phyloP scores from a whole-genome alignment of 2,329 filamentous ascomycete species.

The Aspergillus fructus region DNA sequence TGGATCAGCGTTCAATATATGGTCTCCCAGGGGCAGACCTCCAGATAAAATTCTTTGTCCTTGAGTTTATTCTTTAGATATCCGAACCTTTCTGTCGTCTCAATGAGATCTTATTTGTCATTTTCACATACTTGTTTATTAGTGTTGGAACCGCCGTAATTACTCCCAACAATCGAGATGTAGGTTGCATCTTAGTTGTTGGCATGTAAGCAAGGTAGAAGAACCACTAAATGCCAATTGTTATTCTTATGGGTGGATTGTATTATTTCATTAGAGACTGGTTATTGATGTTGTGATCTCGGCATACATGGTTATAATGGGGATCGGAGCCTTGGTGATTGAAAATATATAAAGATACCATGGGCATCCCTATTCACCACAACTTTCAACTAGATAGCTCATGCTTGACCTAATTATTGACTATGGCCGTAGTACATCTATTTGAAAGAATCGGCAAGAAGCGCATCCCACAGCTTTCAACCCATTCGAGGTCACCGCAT shows the following conservation, averaged over 20 bases:
- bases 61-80: neutral
- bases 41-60: neutral
- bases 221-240: no score
- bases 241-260: no score
- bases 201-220: no score
- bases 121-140: neutral
- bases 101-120: neutral
- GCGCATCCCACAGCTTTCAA: no score
- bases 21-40: conserved; percentile 34
- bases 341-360: neutral
- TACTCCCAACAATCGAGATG: neutral
- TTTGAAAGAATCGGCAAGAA: no score
- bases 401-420: no score
- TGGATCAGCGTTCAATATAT: conserved; percentile 39
- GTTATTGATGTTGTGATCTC: neutral
- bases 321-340: neutral
- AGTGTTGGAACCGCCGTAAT: neutral
- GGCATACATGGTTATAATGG: neutral
- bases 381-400: neutral
- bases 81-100: neutral
- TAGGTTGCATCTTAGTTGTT: neutral
- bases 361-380: neutral
- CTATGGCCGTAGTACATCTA: no score
- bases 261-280: neutral
- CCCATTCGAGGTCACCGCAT: no score